These are phyloP conservation scores for Amyloporia xantha DNA, from an alignment of 768 basidiomycete genomes.

Conservation along the genomic window DNA sequence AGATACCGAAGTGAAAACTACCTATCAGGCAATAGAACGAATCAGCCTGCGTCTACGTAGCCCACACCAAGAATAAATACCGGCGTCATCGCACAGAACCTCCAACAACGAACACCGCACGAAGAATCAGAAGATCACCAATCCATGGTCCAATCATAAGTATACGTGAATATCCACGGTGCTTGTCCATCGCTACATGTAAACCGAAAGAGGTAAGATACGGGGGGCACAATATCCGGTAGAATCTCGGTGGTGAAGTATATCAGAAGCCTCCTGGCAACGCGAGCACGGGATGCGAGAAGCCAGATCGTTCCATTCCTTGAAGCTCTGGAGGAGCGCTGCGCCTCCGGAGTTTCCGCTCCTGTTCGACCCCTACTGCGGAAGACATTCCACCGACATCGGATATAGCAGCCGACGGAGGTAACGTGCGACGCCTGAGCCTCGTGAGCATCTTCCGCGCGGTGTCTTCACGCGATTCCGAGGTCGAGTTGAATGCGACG, in stretches of 20 bases:
- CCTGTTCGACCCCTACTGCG: constrained; percentile 31
- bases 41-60: background rate
- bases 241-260: background rate
- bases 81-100: background rate
- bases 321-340: constrained; percentile 62
- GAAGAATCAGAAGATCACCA: constrained; percentile 3
- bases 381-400: constrained; percentile 14
- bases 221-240: background rate
- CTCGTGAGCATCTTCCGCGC: constrained; percentile 62
- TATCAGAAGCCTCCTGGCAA: constrained; percentile 54
- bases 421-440: constrained; percentile 49
- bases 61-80: constrained; percentile 4
- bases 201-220: background rate
- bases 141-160: background rate
- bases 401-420: constrained; percentile 22
- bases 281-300: constrained; percentile 51
- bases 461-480: constrained; percentile 39
- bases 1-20: background rate
- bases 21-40: background rate
- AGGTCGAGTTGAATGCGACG: constrained; percentile 36
- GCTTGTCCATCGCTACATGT: background rate
- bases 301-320: constrained; percentile 42
- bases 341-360: constrained; percentile 33
- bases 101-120: background rate
- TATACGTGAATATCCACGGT: constrained; percentile 2